Evolutionary conservation across 2,329 filamentous ascomycete species (phyloP).

Genomic region (Rutstroemia sp.): DNA sequence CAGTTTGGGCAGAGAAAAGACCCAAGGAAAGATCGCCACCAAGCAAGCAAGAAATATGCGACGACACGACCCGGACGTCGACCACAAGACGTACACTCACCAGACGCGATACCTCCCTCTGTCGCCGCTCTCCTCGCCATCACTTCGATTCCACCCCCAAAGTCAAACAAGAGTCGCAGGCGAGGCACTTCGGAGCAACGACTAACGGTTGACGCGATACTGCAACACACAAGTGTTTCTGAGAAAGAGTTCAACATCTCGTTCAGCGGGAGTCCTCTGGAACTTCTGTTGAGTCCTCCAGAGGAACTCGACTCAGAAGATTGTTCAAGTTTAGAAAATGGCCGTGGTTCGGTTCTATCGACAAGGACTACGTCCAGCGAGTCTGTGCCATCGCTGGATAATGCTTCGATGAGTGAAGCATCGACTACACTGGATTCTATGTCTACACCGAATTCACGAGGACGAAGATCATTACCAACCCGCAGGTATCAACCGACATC

Average conservation of each 20-base stretch:
- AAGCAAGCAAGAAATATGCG: constrained; percentile 15
- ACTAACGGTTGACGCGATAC: constrained; percentile 50
- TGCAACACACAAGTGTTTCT: constrained; percentile 42
- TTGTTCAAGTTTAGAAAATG: constrained; percentile 42
- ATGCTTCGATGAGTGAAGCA: constrained; percentile 40
- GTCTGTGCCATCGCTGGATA: constrained; percentile 50
- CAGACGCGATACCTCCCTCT: constrained; percentile 50
- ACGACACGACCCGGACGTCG: constrained; percentile 20
- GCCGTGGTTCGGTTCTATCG: constrained; percentile 44
- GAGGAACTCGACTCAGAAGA: constrained; percentile 48
- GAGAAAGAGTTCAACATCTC: constrained; percentile 49
- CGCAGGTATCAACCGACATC: constrained; percentile 50
- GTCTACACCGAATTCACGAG: constrained; percentile 28
- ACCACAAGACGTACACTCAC: constrained; percentile 39
- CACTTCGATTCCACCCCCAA: constrained; percentile 50
- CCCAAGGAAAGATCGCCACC: constrained; percentile 15
- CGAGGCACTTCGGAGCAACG: constrained; percentile 22
- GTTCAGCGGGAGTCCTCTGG: constrained; percentile 47
- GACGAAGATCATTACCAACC: constrained; percentile 36
- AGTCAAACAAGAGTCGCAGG: constrained; percentile 20
- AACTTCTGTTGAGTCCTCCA: constrained; percentile 52
- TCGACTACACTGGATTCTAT: constrained; percentile 25
- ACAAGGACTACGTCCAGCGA: constrained; percentile 51
- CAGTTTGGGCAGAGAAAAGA: constrained; percentile 15
- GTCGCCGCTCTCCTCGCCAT: constrained; percentile 54